Base-by-base conservation (phyloP, 2,329 filamentous ascomycete genomes). In the Knoxdaviesia proteae region DNA sequence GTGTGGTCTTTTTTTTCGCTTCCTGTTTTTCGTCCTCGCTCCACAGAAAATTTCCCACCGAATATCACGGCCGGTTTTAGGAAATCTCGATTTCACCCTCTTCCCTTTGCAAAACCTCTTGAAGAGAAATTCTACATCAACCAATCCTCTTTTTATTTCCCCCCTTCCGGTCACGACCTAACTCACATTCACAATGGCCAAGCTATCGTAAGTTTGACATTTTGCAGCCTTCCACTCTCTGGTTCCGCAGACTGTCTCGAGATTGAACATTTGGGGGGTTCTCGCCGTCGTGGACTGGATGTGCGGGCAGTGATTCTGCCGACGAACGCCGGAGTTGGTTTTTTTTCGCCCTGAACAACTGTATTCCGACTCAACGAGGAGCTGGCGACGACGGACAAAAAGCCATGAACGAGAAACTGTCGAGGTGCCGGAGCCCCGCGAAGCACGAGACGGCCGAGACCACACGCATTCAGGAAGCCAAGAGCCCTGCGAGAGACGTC, bases 111-210 rank as follows among this genome's bases (percentile, higher is more conserved):
- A 20, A 20, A 20, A 20, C 20, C 20, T 20, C 20, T 20, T 3
- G 20, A 20, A 20, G 20, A 20, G 20, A 20, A 20, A 20, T 20
- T 20, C 20, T 20, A 20, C 20, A 20, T 20, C 20, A 20, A 2
- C 20, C 20, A 20, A 20, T 20, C 20, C 20, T 20, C 20, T 20
- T 20, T 20, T 20, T 20, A 20, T 20, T 20, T 20, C 20, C 20
- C 20, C 20, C 20, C 42, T 46, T 46, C 43, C 43, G 40, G 43
- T 43, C 41, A 45, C 43, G 44, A 47, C 48, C 45, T 41, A 45
- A 58, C 55, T 61, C 60, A 60, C 63, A 61, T 60, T 64, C 60
- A 65, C 61, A 71, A 75, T 75, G 71, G 71, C 70, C 62, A 75
- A 75, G 64, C 56, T 68, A 53, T 73, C 69, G 71, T 75, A 67